Base-by-base conservation (phyloP, 148 eudicot species). In the Mesembryanthemum crystallinum region DNA sequence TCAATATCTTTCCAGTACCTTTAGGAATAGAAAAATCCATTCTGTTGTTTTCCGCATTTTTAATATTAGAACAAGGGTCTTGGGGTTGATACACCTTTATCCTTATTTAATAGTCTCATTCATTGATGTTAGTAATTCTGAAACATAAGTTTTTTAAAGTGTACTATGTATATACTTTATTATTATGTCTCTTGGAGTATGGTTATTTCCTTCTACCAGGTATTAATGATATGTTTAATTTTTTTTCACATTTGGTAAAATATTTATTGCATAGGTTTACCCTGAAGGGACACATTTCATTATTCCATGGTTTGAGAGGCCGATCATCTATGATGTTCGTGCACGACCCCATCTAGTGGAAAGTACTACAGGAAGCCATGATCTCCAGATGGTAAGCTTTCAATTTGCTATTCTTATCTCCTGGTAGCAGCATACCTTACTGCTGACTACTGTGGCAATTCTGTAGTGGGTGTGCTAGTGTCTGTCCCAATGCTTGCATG, bases 311-410 rank as follows among this genome's bases (percentile, higher is more conserved):
- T 85, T 94, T 78, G 98, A 94, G 62, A 92, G 98, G 77, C 97
- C 98, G 12, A 69, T 87, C 57, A 94, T 94, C 37, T 94, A 94
- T 77, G 98, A 94, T 83, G 96, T 94, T 39, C 97, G 98, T 72
- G 97, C 98, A 52, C 93, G 91, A 18, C 98, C 98, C 60, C 88
- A 90, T 82, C 80, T 94, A 67, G 94, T 90, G 52, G 96, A 94
- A 82, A 92, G 98, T 83, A 92, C 96, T 8, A 89, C 98, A 37
- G 98, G 98, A 43, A 94, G 98, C 70, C 98, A 91, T 83, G 98
- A 94, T 73, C 98, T 94, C 58, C 98, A 94, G 82, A 94, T 94
- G 98, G 98, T 94, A 84, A 64, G 55, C 47, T 35, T 58, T 71
- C 64, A 32, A 23, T 64, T 78, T 27, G 25, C 10, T 24, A 28